Evolutionary conservation across 768 basidiomycete genomes (phyloP).

Genomic region (Leucosporidium scottii): DNA sequence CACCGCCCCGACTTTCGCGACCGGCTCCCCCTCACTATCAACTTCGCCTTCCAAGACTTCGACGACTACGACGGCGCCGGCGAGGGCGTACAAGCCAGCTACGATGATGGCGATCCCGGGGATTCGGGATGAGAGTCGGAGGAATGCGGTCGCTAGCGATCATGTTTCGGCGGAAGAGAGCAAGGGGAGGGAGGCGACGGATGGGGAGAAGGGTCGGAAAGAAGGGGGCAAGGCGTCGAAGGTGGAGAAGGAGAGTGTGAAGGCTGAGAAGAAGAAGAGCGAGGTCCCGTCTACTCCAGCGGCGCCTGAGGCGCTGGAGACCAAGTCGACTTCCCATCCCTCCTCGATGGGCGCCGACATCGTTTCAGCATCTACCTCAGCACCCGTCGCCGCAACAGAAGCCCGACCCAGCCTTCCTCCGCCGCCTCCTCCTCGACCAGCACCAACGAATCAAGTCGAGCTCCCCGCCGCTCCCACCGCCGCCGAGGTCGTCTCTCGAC

Average conservation of each 20-base stretch:
- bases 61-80: slow-evolving; percentile 65
- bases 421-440: background rate
- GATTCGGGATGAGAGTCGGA: background rate
- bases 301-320: background rate
- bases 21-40: slow-evolving; percentile 73
- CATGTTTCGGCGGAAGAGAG: slow-evolving; percentile 49
- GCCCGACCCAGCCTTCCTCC: background rate
- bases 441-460: background rate
- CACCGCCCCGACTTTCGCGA: slow-evolving; percentile 77
- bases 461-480: background rate
- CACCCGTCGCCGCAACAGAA: background rate
- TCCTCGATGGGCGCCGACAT: background rate
- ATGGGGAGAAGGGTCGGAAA: background rate
- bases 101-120: slow-evolving; percentile 7
- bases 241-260: background rate
- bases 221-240: background rate
- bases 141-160: slow-evolving; percentile 52
- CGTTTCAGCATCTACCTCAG: background rate
- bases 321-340: background rate
- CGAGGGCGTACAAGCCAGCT: slow-evolving; percentile 49
- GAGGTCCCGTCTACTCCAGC: background rate
- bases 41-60: slow-evolving; percentile 38
- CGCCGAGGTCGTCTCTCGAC: no score
- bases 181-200: no score
- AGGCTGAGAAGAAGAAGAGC: background rate